Evolutionary conservation across 495 filamentous ascomycete genomes (phyloP).

Genomic region (Xylaria nigripes): DNA sequence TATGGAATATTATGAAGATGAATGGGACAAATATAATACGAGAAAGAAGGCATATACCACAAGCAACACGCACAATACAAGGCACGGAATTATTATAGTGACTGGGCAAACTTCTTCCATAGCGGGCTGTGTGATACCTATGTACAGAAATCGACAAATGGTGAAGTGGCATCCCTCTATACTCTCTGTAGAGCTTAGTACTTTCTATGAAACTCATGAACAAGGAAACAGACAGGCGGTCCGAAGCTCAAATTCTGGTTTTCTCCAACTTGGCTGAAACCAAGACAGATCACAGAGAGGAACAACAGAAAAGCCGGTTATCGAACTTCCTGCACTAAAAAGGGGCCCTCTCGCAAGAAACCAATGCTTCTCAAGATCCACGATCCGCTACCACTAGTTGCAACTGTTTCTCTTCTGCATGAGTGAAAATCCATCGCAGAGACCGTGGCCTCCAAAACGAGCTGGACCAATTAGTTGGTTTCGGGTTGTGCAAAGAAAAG

Average conservation of each 20-base stretch:
- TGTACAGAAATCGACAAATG: slow-evolving; percentile 23
- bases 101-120: slow-evolving; percentile 11
- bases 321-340: slow-evolving; percentile 10
- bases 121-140: slow-evolving; percentile 14
- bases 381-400: not conserved
- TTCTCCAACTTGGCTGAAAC: slow-evolving; percentile 9
- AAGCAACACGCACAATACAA: no score
- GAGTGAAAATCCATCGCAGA: not conserved
- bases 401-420: not conserved
- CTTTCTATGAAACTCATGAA: slow-evolving; percentile 8
- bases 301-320: slow-evolving; percentile 1
- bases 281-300: slow-evolving; percentile 2
- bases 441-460: not conserved
- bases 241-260: not conserved
- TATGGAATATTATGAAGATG: not conserved
- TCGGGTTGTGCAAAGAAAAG: slow-evolving; percentile 25
- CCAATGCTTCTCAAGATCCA: slow-evolving; percentile 9
- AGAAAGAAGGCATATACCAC: not conserved
- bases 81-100: not conserved
- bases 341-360: slow-evolving; percentile 6
- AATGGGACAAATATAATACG: not conserved
- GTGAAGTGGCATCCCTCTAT: slow-evolving; percentile 3
- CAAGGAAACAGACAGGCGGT: not conserved
- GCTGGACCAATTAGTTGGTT: slow-evolving; percentile 21
- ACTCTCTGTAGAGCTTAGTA: slow-evolving; percentile 4